Evolutionary conservation across 2,329 filamentous ascomycete genomes (phyloP).

Genomic region (Stemphylium beticola): DNA sequence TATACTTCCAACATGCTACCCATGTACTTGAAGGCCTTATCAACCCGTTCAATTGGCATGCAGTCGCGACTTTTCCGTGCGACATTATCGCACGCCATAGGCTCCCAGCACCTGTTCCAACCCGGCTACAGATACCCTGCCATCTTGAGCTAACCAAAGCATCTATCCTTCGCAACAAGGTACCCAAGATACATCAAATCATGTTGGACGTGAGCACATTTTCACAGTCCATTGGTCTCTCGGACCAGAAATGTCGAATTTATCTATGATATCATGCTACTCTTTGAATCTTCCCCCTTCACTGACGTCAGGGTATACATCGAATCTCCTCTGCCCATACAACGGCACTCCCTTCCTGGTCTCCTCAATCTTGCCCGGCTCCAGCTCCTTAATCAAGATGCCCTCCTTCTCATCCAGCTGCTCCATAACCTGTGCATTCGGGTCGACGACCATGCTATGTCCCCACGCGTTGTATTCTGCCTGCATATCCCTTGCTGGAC

Average conservation of each 20-base stretch:
- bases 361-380: constrained; percentile 51
- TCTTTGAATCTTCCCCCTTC: constrained; percentile 59
- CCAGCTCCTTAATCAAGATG: constrained; percentile 69
- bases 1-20: no score
- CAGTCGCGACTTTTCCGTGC: no score
- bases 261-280: constrained; percentile 6
- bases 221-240: neutral
- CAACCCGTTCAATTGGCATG: no score
- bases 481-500: constrained; percentile 78
- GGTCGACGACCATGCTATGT: constrained; percentile 86
- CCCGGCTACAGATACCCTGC: no score
- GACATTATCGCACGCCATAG: no score
- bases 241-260: neutral
- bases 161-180: no score
- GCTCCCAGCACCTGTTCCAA: no score
- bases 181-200: no score
- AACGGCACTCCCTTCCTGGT: constrained; percentile 77
- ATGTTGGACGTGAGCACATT: neutral
- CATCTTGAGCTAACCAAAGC: no score
- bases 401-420: constrained; percentile 81
- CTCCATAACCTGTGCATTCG: constrained; percentile 79
- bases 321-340: constrained; percentile 83
- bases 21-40: no score
- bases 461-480: constrained; percentile 90
- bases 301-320: constrained; percentile 92